Evolutionary conservation across 2,329 filamentous ascomycete species (phyloP), one percentile per base, ranked within the genome.

Genomic region (Fusarium sp.): DNA sequence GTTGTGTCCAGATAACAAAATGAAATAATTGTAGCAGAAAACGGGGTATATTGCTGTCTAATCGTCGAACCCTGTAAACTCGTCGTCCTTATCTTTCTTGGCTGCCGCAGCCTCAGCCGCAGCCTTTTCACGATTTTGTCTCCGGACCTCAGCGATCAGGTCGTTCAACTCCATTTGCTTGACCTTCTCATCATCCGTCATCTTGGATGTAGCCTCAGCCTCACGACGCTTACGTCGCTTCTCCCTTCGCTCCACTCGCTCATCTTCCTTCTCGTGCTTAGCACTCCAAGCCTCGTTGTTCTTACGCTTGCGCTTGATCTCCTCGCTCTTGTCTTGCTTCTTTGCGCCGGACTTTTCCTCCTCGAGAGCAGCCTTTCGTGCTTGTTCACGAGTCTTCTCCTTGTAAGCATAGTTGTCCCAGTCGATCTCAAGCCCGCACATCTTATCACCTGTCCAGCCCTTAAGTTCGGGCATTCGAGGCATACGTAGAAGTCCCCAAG

Each of bases 401-500:
- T 89, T 89, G 80, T 93, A 95, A 1, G 86, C 82, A 72, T 89
- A 93, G 3, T 79, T 83, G 42, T 90, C 85, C 85, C 91, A 90
- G 76, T 93, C 88, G 12, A 93, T 81, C 3, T 85, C 85, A 3
- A 90, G 78, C 3, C 88, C 88, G 1, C 92, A 81, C 23, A 82
- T 85, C 66, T 86, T 85, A 76, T 93, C 91, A 6, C 91, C 91
- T 13, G 88, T 85, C 83, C 92, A 95, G 1, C 84, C 86, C 73
- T 90, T 91, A 54, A 93, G 82, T 78, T 99, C 96, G 0, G 96
- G 95, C 96, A 99, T 99, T 76, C 92, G 93, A 6, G 96, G 96
- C 68, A 98, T 85, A 51, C 90, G 90, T 3, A 97, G 83, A 1
- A 99, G 84, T 3, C 93, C 96, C 93, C 95, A 99, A 1, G 91